These are phyloP conservation scores for Pseudogymnoascus sp. DNA, from an alignment of 2,329 filamentous ascomycete species.

Conservation along the genomic window DNA sequence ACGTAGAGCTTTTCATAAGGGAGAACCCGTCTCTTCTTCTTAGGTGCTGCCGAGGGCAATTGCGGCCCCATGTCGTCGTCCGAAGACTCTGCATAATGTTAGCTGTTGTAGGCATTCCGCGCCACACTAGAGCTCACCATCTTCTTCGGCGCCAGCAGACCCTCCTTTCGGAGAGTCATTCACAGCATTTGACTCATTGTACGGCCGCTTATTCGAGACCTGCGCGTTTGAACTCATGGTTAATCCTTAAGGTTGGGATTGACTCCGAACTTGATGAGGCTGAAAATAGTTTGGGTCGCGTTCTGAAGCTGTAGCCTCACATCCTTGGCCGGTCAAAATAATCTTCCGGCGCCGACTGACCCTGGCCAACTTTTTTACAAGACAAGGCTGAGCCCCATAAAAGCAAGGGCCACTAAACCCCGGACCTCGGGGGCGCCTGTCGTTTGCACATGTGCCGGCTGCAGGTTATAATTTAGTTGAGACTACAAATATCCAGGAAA, in stretches of 20 bases:
- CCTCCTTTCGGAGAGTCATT: slow-evolving; percentile 4
- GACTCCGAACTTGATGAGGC: neutral
- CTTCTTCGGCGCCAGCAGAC: neutral
- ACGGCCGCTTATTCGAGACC: slow-evolving; percentile 3
- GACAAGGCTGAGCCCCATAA: slow-evolving; percentile 1
- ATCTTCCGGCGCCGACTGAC: neutral
- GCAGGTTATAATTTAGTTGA: neutral
- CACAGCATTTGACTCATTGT: slow-evolving; percentile 1
- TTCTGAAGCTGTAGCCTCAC: neutral
- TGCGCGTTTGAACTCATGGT: neutral
- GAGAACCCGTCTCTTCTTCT: slow-evolving; percentile 85
- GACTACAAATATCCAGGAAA: neutral
- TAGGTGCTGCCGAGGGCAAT: slow-evolving; percentile 70
- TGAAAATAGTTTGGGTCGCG: slow-evolving; percentile 6
- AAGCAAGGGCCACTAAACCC: neutral
- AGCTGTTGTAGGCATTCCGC: neutral
- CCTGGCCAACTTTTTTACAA: neutral
- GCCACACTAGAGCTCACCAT: neutral
- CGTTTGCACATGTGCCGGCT: neutral
- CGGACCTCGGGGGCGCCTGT: neutral
- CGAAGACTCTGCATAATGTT: slow-evolving; percentile 44
- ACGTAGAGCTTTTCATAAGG: slow-evolving; percentile 94
- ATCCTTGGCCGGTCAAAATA: neutral
- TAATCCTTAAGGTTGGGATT: neutral
- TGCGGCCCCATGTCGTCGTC: slow-evolving; percentile 92